Conservation (phyloP, 1,284 basidiomycete species). For the Tilletia walkeri region DNA sequence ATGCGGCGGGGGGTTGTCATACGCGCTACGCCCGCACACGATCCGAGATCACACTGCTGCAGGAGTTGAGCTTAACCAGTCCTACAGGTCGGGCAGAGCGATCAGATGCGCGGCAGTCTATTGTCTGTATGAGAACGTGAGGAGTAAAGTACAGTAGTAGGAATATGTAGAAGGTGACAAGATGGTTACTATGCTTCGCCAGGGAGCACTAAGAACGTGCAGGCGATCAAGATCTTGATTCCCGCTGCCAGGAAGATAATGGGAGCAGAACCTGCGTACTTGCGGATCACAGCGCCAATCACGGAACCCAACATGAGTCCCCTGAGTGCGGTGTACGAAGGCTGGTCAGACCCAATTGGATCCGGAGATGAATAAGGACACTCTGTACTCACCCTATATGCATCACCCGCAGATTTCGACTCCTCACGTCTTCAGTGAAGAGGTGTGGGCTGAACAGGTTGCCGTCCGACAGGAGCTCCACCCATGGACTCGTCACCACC, state of each 20-base stretch:
- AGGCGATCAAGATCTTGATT: not conserved
- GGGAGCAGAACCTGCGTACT: conserved; percentile 5
- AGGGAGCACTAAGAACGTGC: not conserved
- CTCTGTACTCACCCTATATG: not conserved
- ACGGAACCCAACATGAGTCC: conserved; percentile 1
- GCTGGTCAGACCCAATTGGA: not conserved
- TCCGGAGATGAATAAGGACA: not conserved
- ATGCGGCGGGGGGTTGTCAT: too few relatives aligned
- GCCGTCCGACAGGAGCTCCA: not conserved
- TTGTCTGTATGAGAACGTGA: too few relatives aligned
- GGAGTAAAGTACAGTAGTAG: too few relatives aligned
- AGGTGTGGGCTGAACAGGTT: conserved; percentile 12
- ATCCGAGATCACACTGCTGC: too few relatives aligned
- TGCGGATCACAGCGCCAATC: not conserved
- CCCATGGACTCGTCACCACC: conserved; percentile 3
- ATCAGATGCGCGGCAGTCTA: too few relatives aligned
- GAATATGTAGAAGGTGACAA: not conserved
- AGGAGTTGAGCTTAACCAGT: too few relatives aligned
- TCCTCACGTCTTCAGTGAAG: not conserved
- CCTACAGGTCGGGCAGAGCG: too few relatives aligned
- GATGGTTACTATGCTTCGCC: not conserved
- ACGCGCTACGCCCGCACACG: too few relatives aligned
- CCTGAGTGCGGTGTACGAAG: not conserved
- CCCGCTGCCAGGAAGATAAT: conserved; percentile 5
- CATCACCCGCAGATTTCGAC: not conserved